Evolutionary conservation across 2,329 filamentous ascomycete species (phyloP).

Genomic region (Hortaea sp.): DNA sequence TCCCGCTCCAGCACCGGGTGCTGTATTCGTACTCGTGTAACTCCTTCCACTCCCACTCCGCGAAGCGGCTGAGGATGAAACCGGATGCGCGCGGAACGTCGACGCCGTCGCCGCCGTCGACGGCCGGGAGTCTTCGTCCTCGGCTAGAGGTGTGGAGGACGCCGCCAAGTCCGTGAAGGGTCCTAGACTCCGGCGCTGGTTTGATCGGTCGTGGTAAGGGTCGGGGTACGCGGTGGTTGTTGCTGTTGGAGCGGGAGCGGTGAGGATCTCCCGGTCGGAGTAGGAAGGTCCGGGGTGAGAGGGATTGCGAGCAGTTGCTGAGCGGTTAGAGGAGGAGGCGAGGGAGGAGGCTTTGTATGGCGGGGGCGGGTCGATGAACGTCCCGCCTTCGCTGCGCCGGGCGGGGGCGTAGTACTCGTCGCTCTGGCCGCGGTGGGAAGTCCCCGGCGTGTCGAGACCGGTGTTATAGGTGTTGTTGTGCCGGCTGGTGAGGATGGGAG

Average conservation of each 20-base stretch:
- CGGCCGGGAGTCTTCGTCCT: neutral
- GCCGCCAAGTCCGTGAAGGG: too few relatives aligned
- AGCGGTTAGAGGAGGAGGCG: too few relatives aligned
- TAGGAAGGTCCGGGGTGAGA: neutral
- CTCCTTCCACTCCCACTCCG: neutral
- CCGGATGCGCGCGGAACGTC: neutral
- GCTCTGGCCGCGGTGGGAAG: constrained; percentile 5
- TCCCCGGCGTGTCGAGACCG: constrained; percentile 11
- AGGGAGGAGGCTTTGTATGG: neutral
- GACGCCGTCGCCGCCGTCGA: neutral
- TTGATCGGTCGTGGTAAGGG: too few relatives aligned
- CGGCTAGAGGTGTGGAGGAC: neutral
- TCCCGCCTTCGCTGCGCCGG: constrained; percentile 4
- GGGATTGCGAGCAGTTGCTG: neutral
- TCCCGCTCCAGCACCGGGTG: neutral
- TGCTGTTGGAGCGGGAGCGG: too few relatives aligned
- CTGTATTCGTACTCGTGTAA: neutral
- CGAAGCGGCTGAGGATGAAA: too few relatives aligned
- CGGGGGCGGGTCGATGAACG: constrained; percentile 3
- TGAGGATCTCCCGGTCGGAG: too few relatives aligned
- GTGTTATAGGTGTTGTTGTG: constrained; percentile 14
- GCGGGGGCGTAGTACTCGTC: constrained; percentile 4
- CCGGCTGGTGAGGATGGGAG: constrained; percentile 4
- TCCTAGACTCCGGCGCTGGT: too few relatives aligned
- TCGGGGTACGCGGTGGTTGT: too few relatives aligned